Evolutionary conservation across 495 filamentous ascomycete species (phyloP), one percentile per base, ranked within the genome.

Genomic region (Podospora pseudopauciseta): DNA sequence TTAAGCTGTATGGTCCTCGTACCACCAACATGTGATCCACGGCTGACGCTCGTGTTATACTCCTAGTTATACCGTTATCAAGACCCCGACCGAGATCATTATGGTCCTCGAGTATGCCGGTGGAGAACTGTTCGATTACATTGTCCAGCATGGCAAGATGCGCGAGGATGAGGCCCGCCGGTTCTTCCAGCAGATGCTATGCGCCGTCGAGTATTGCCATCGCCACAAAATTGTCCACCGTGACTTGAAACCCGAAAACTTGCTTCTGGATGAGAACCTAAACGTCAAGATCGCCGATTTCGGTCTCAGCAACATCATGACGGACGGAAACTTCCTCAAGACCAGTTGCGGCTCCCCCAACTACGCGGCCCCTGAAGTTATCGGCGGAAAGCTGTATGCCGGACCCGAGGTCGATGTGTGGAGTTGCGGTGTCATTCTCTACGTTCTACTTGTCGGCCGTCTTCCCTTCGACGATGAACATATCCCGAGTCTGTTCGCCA

Each of bases 261-360:
- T 99, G 28, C 85, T 99, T 58, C 88, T 99, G 69, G 95, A 99
- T 79, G 89, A 92, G 68, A 85, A 93, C 61, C 89, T 97, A 74
- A 97, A 97, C 74, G 95, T 99, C 73, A 99, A 99, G 83, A 98
- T 99, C 78, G 95, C 95, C 64, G 95, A 99, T 81, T 99, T 99
- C 72, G 95, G 95, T 65, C 82, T 99, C 64, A 97, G 94, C 81
- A 99, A 99, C 75, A 98, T 99, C 79, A 98, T 99, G 94, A 97
- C 95, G 9, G 95, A 99, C 73, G 95, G 95, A 9, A 99, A 98
- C 75, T 99, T 99, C 78, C 86, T 99, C 72, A 97, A 97, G 81
- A 99, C 95, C 0, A 97, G 93, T 80, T 99, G 95, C 77, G 95
- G 95, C 65, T 97, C 93, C 72, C 95, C 95, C 19, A 99, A 99